Conservation (phyloP, 257 asterid species). For the Cruciata laevipes region DNA sequence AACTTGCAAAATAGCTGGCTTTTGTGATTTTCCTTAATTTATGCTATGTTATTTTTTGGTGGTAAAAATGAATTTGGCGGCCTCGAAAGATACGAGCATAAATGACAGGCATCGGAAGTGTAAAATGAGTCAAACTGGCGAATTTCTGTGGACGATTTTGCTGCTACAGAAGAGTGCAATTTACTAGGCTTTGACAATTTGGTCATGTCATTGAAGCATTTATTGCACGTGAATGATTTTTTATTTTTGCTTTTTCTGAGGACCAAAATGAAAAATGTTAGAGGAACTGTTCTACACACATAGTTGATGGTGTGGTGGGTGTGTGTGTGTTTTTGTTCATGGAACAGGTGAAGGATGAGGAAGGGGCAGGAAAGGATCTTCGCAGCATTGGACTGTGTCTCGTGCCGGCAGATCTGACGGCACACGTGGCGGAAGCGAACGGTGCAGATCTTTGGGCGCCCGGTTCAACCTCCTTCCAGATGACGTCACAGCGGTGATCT, state of each 20-base stretch:
- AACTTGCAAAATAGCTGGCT: too few relatives aligned
- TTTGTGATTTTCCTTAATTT: too few relatives aligned
- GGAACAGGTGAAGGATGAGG: conserved; percentile 30
- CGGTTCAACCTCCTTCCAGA: conserved; percentile 2
- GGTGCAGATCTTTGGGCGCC: conserved; percentile 94
- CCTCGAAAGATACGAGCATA: background rate
- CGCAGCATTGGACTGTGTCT: conserved; percentile 80
- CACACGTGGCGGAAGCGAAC: conserved; percentile 51
- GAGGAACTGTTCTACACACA: background rate
- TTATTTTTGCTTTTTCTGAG: background rate
- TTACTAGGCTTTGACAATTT: background rate
- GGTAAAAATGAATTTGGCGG: background rate
- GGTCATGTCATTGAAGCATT: background rate
- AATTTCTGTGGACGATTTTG: background rate
- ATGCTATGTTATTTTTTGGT: too few relatives aligned
- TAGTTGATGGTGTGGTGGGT: conserved; percentile 1
- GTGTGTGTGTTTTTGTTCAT: conserved; percentile 5
- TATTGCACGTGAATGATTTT: background rate
- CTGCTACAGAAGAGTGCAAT: background rate
- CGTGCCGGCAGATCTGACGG: conserved; percentile 55
- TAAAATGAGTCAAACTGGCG: background rate
- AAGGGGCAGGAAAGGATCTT: conserved; percentile 25
- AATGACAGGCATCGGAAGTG: background rate
- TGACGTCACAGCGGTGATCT: background rate
- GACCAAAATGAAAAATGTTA: too few relatives aligned